Percentiles rank a stretch among this genome's conserved stretches.
These are phyloP conservation scores for Cardamine resedifolia DNA, from an alignment of 345 rosid species.

Conservation along the genomic window DNA sequence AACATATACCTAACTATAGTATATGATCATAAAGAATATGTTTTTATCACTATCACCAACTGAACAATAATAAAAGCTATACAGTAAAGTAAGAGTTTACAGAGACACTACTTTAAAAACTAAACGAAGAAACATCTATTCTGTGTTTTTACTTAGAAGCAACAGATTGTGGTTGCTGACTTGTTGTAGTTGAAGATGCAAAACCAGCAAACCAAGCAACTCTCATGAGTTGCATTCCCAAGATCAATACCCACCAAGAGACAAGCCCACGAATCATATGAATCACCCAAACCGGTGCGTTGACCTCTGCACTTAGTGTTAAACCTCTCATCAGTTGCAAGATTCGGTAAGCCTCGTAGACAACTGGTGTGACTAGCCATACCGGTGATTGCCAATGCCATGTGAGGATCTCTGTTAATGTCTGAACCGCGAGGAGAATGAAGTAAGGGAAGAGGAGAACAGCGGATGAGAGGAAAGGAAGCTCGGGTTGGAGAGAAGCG, in stretches of 20 bases:
- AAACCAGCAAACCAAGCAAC: conserved; percentile 98
- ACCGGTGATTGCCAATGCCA: conserved; percentile 96
- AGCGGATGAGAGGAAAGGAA: conserved; percentile 59
- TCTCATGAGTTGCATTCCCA: conserved; percentile 91
- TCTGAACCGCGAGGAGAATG: conserved; percentile 79
- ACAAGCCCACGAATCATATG: conserved; percentile 76
- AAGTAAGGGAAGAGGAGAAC: conserved; percentile 79
- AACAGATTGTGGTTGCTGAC: conserved; percentile 25
- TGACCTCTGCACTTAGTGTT: conserved; percentile 72
- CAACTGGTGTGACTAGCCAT: conserved; percentile 89
- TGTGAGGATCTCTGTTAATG: conserved; percentile 75
- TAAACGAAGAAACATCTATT: neutral
- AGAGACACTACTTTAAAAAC: conserved; percentile 21
- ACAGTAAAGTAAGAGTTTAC: conserved; percentile 18
- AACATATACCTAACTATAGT: neutral
- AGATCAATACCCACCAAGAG: conserved; percentile 91
- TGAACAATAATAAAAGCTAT: conserved; percentile 17
- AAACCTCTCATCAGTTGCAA: conserved; percentile 87
- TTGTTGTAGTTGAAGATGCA: conserved; percentile 40
- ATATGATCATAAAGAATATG: conserved; percentile 2
- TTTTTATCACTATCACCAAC: conserved; percentile 7
- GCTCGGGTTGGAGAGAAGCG: conserved; percentile 65
- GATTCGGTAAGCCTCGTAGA: conserved; percentile 80
- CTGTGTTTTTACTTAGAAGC: conserved; percentile 41
- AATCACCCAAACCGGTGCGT: conserved; percentile 75